Base-by-base conservation (phyloP, 164 flowering plant genomes). In the Tinospora cordifolia region DNA sequence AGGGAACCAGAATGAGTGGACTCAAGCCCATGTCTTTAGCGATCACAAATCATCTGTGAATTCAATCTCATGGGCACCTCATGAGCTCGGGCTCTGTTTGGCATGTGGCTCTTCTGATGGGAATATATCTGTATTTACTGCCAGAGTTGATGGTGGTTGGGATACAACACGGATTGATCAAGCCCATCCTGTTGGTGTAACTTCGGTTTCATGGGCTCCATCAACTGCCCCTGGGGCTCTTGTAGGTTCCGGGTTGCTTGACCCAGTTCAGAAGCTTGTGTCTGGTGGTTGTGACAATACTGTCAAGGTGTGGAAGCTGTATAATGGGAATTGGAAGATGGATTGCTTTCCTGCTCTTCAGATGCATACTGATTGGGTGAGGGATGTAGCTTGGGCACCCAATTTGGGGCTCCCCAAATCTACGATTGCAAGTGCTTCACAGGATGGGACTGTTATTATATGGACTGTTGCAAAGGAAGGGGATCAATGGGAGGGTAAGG, bases 381-480 rank as follows among this genome's bases (percentile, higher is more conserved):
- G 87, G 74, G 87, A 84, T 64, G 87, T 84, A 22, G 78, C 87
- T 39, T 84, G 87, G 87, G 87, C 85, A 13, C 85, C 87, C 13
- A 84, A 84, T 73, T 72, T 84, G 70, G 87, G 87, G 15, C 87
- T 84, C 65, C 85, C 87, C 3, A 84, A 84, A 65, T 81, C 85
- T 0, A 84, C 85, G 0, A 83, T 84, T 63, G 87, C 87, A 9
- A 84, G 87, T 70, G 81, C 81, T 64, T 84, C 87, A 12, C 85
- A 84, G 58, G 87, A 84, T 77, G 87, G 87, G 36, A 79, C 74
- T 2, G 87, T 83, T 12, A 70, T 84, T 34, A 81, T 84, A 74
- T 84, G 87, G 87, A 81, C 81, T 41, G 82, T 78, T 57, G 82
- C 63, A 8, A 83, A 79, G 68, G 85, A 84, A 72, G 87, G 85